These are phyloP conservation scores for Blastobotrys niveus DNA, from an alignment of 1,139 yeast species.

Conservation along the genomic window DNA sequence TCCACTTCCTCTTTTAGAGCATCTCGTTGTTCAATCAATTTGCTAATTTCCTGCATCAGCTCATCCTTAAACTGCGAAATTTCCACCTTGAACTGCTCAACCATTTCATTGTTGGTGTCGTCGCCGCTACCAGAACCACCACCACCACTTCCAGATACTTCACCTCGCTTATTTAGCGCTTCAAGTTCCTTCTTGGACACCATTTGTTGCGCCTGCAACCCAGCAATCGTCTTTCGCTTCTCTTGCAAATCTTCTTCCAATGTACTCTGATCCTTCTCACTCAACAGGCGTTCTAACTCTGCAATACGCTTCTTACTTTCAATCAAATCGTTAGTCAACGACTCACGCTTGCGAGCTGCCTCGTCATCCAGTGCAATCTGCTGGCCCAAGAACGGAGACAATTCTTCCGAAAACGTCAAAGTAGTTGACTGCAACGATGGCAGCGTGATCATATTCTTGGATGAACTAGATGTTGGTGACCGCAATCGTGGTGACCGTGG, in stretches of 20 bases:
- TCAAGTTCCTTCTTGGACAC: constrained; percentile 32
- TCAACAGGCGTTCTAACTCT: constrained; percentile 30
- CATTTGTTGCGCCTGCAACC: constrained; percentile 32
- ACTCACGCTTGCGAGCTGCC: background rate
- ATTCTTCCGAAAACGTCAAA: constrained; percentile 20
- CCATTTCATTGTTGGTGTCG: constrained; percentile 22
- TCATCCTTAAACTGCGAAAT: constrained; percentile 26
- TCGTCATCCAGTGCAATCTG: background rate
- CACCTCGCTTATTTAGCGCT: constrained; percentile 26
- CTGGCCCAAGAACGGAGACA: constrained; percentile 15
- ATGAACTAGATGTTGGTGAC: background rate
- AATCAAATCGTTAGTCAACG: constrained; percentile 26
- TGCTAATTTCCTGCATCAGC: constrained; percentile 33
- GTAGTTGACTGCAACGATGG: constrained; percentile 16
- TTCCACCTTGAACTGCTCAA: constrained; percentile 28
- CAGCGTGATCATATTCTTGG: constrained; percentile 15
- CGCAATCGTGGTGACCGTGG: constrained; percentile 6
- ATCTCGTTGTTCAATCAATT: constrained; percentile 31
- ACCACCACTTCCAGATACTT: no score
- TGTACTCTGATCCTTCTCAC: constrained; percentile 20
- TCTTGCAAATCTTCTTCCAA: constrained; percentile 29
- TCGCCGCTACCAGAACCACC: constrained; percentile 23
- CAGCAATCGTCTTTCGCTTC: constrained; percentile 34
- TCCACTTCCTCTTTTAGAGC: constrained; percentile 31
- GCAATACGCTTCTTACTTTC: constrained; percentile 32